Base-by-base conservation (phyloP, 169 alveolate species). In the Babesia caballi region DNA sequence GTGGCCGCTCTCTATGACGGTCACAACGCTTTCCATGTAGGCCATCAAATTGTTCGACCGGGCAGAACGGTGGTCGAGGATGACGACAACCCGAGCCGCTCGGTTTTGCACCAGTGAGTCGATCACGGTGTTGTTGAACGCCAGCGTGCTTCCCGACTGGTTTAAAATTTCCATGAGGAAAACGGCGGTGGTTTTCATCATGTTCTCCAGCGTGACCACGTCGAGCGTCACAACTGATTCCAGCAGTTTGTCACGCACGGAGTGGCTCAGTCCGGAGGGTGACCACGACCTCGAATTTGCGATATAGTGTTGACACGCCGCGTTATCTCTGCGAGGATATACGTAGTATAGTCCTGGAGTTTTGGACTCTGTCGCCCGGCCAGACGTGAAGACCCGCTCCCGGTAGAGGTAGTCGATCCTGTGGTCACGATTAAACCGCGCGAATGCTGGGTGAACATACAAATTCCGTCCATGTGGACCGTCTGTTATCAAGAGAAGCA, bases 391-490 rank as follows among this genome's bases (percentile, higher is more conserved):
- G 17, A 71, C 73, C 7, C 82, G 63, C 25, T 71, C 82, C 2
- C 82, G 59, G 50, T 71, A 71, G 3, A 71, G 82, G 25, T 57
- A 71, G 6, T 71, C 74, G 27, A 71, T 36, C 28, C 82, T 71
- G 66, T 6, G 1, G 15, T 12, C 11, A 12, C 14, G 14, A 36
- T 7, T 8, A 32, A n/a, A 5, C 25, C 5, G 7, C 4, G 2
- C 1, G 17, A 12, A 3, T 12, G 5, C 9, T 15, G 1, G 14
- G 1, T n/a, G 5, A 3, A 58, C 82, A 0, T 60, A 71, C 82
- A 71, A 15, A 41, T 58, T 52, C 2, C 67, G 53, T 32, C 83
- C 83, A 17, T 72, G 73, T 0, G 53, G 17, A 3, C 83, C 76
- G 36, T 58, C 60, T 11, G 83, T 19, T 0, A 72, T 59, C 1